Conservation (phyloP, 1,139 yeast genomes). For the Pichia sp. region DNA sequence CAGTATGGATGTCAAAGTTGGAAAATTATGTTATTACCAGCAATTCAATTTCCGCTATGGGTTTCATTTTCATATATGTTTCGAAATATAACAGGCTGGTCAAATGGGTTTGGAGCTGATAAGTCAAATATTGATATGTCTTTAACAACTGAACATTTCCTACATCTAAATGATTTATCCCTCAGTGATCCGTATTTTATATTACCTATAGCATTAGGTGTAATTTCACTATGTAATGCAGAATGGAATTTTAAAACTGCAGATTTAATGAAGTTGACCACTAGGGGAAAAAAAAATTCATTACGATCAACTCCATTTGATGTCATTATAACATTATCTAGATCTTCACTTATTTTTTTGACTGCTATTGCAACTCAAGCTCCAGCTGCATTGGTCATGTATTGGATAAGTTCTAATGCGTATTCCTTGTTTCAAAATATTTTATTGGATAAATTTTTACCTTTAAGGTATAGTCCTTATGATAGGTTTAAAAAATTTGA, state of each 20-base stretch:
- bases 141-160: slow-evolving; percentile 47
- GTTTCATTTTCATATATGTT: slow-evolving; percentile 68
- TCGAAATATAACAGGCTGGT: slow-evolving; percentile 72
- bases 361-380: slow-evolving; percentile 85
- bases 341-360: slow-evolving; percentile 70
- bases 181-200: slow-evolving; percentile 55
- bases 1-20: slow-evolving; percentile 66
- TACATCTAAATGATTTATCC: slow-evolving; percentile 55
- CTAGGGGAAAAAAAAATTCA: slow-evolving; percentile 25
- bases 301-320: slow-evolving; percentile 56
- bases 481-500: slow-evolving; percentile 18
- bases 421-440: slow-evolving; percentile 73
- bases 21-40: slow-evolving; percentile 68
- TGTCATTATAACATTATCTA: slow-evolving; percentile 54
- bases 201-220: slow-evolving; percentile 66
- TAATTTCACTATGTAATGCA: slow-evolving; percentile 63
- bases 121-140: slow-evolving; percentile 45
- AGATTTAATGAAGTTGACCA: slow-evolving; percentile 38
- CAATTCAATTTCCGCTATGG: slow-evolving; percentile 88
- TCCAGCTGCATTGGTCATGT: slow-evolving; percentile 69
- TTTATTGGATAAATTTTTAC: slow-evolving; percentile 60
- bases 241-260: slow-evolving; percentile 70
- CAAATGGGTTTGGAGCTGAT: slow-evolving; percentile 37
- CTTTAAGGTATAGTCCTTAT: slow-evolving; percentile 48
- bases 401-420: slow-evolving; percentile 81